Conservation (phyloP, 2,329 filamentous ascomycete species). For the Pseudogymnoascus sp. region DNA sequence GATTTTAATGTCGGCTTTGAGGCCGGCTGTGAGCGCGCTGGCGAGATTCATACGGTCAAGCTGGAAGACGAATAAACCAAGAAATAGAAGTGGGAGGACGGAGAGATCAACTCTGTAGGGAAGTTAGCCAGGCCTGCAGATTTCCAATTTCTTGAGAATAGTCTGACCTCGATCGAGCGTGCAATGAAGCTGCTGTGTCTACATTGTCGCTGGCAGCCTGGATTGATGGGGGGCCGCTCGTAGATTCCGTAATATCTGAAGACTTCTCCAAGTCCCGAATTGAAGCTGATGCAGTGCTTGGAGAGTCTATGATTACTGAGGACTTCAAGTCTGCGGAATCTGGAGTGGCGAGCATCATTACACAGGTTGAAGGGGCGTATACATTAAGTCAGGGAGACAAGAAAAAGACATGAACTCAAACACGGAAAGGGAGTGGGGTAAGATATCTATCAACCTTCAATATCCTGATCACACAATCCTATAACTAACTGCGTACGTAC, state of each 20-base stretch:
- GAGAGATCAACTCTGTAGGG: slow-evolving; percentile 11
- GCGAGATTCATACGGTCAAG: slow-evolving; percentile 31
- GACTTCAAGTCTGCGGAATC: not conserved
- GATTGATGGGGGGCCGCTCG: not conserved
- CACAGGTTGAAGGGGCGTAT: not conserved
- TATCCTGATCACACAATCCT: slow-evolving; percentile 1
- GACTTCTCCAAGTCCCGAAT: not conserved
- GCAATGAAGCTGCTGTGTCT: not conserved
- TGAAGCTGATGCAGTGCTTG: not conserved
- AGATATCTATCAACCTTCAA: not conserved
- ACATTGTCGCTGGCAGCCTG: not conserved
- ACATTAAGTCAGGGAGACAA: not conserved
- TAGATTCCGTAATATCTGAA: not conserved
- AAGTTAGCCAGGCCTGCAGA: not conserved
- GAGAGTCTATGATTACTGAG: not conserved
- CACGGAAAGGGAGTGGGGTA: not conserved
- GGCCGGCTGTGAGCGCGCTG: slow-evolving; percentile 29
- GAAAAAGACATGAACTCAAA: not conserved
- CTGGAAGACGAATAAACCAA: slow-evolving; percentile 30
- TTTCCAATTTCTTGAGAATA: not conserved
- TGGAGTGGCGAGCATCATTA: not conserved
- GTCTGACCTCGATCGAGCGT: not conserved
- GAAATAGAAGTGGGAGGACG: slow-evolving; percentile 25
- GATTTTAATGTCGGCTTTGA: slow-evolving; percentile 26
- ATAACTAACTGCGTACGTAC: not conserved